Base-by-base conservation (phyloP, 2,329 filamentous ascomycete genomes). In the Pseudogymnoascus sp. region DNA sequence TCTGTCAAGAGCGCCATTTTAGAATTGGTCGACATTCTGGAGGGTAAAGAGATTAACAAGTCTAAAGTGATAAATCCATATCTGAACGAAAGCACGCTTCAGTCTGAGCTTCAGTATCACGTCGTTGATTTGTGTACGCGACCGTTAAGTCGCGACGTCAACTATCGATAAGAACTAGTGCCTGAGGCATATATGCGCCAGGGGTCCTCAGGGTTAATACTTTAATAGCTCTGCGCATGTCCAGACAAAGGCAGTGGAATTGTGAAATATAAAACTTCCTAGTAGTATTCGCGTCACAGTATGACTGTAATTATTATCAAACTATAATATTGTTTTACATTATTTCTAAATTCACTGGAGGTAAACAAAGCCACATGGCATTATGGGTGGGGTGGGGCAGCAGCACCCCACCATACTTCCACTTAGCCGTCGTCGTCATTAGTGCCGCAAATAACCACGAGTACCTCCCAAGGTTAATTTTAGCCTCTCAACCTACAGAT, bases 1-100 rank as follows among this genome's bases (percentile, higher is more conserved):
- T 97, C 94, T 1, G 94, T 96, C 63, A 97, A 80, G 67, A 97
- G 82, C 71, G 84, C 82, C 33, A 80, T 82, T 58, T 71, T 68
- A 61, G 68, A 64, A 57, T 63, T 66, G 19, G 58, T 60, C 38
- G 63, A 62, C 12, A 65, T 64, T 60, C 65, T 68, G 68, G 67
- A 70, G 21, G 28, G 28, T 39, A 35, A 26, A 15, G 18, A 21
- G 7, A 19, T 28, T 18, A 35, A 15, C 45, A 30, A 52, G 26
- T 26, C 19, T 52, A 6, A 33, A 30, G 45, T 52, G 45, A 30
- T 52, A 52, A 52, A 52, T 52, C 26, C 45, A 52, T 52, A 52
- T 52, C 26, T 33, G n/a, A 52, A 30, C 26, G 26, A 30, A 52
- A 33, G 45, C 26, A 13, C 26, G 15, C 45, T 52, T 52, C 15